Percentiles rank a stretch among this genome's conserved stretches.
These are phyloP conservation scores for Pseudogymnoascus sp. DNA, from an alignment of 2,329 filamentous ascomycete species.

Conservation along the genomic window DNA sequence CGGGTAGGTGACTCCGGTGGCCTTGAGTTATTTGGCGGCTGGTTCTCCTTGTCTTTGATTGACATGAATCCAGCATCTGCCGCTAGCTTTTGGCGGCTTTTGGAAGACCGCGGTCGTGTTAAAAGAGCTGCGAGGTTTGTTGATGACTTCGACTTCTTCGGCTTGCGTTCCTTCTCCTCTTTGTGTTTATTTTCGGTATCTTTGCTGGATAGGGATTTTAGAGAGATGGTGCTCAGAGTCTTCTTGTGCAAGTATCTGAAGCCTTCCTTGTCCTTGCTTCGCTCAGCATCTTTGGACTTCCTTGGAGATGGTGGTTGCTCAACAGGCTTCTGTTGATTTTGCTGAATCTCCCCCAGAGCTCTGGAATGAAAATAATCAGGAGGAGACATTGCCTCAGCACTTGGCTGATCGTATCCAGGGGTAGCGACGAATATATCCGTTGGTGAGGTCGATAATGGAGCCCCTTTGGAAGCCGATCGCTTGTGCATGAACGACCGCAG, in stretches of 20 bases:
- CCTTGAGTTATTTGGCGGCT: constrained; percentile 48
- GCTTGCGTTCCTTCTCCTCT: constrained; percentile 45
- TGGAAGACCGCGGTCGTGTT: constrained; percentile 64
- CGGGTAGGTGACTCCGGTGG: constrained; percentile 32
- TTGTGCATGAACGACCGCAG: constrained; percentile 28
- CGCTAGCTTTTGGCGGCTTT: constrained; percentile 48
- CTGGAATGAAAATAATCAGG: constrained; percentile 31
- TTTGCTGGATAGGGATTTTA: constrained; percentile 35
- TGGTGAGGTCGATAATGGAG: constrained; percentile 17
- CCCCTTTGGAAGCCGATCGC: constrained; percentile 24
- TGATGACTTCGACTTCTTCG: constrained; percentile 73
- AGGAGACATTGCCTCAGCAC: constrained; percentile 30
- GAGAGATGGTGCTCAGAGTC: constrained; percentile 35
- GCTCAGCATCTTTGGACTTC: constrained; percentile 30
- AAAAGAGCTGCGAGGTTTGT: constrained; percentile 74
- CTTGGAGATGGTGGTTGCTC: constrained; percentile 33
- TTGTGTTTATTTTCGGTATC: constrained; percentile 32
- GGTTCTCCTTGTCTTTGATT: constrained; percentile 74
- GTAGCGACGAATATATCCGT: constrained; percentile 18
- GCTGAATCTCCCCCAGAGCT: constrained; percentile 48
- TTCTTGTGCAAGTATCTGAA: constrained; percentile 37
- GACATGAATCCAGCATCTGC: constrained; percentile 43
- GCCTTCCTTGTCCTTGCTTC: constrained; percentile 27
- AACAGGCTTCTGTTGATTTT: constrained; percentile 38
- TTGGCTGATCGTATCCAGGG: constrained; percentile 17